Evolutionary conservation across 345 rosid genomes (phyloP).

Genomic region (Orychophragmus violaceus): DNA sequence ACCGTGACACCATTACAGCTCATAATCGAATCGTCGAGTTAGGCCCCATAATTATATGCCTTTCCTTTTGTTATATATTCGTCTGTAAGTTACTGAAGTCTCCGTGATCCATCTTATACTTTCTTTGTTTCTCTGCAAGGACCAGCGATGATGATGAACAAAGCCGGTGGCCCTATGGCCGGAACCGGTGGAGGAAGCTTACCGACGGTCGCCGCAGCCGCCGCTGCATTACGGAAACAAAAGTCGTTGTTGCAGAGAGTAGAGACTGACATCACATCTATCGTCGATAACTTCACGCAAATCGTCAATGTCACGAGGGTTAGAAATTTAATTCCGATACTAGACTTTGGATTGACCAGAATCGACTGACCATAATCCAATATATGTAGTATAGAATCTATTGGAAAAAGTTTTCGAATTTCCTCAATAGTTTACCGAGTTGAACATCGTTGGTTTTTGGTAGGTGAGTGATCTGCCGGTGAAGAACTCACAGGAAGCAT

Average conservation of each 20-base stretch:
- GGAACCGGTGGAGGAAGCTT: constrained; percentile 48
- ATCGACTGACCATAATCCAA: neutral
- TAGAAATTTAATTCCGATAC: neutral
- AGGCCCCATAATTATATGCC: no score
- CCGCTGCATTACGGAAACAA: constrained; percentile 81
- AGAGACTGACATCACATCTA: constrained; percentile 67
- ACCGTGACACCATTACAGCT: no score
- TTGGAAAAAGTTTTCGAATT: neutral
- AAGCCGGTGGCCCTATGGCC: constrained; percentile 42
- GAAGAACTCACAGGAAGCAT: constrained; percentile 78
- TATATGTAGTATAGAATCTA: neutral
- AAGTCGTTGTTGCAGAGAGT: constrained; percentile 74
- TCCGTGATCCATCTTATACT: no score
- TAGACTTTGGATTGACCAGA: neutral
- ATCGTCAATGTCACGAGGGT: constrained; percentile 79
- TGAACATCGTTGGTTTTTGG: neutral
- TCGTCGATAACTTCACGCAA: constrained; percentile 80
- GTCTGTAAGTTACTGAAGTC: no score
- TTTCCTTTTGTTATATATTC: no score
- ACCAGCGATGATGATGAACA: no score
- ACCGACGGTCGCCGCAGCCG: constrained; percentile 76
- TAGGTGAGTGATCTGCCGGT: constrained; percentile 76
- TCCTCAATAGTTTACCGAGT: no score
- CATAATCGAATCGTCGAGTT: no score
- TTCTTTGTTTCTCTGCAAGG: no score